phyloP scores from a whole-genome alignment of 768 basidiomycete species.

The Leccinum arenicola region DNA sequence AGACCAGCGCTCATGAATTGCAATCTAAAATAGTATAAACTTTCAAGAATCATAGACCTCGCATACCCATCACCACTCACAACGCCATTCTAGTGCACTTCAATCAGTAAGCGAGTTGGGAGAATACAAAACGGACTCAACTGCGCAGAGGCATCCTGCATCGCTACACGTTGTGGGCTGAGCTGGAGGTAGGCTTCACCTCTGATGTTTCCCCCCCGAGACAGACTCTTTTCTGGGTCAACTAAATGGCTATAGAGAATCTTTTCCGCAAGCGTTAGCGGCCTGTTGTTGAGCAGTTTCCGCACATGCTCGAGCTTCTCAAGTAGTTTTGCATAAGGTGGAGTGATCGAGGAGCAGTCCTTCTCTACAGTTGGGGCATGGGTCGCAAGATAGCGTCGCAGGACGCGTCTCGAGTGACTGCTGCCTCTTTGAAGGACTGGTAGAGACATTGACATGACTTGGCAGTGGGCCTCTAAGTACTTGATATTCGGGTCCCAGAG shows the following conservation, averaged over 20 bases:
- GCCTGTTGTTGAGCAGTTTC: slow-evolving; percentile 62
- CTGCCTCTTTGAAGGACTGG: slow-evolving; percentile 19
- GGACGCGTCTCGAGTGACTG: slow-evolving; percentile 17
- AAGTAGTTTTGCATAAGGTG: slow-evolving; percentile 74
- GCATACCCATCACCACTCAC: slow-evolving; percentile 39
- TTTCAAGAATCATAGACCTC: neutral
- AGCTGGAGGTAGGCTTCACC: slow-evolving; percentile 91
- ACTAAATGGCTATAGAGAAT: slow-evolving; percentile 91
- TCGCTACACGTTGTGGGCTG: slow-evolving; percentile 89
- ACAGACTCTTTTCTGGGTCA: slow-evolving; percentile 71
- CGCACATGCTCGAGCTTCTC: slow-evolving; percentile 70
- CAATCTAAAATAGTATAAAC: slow-evolving; percentile 45
- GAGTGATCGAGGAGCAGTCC: slow-evolving; percentile 73
- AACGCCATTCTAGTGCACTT: slow-evolving; percentile 68
- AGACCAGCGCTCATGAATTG: slow-evolving; percentile 99
- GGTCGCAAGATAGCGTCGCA: slow-evolving; percentile 36
- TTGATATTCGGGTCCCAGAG: neutral
- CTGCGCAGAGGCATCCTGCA: slow-evolving; percentile 95
- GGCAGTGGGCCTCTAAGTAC: neutral
- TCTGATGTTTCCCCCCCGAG: slow-evolving; percentile 63
- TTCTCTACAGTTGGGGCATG: slow-evolving; percentile 45
- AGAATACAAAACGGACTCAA: slow-evolving; percentile 39
- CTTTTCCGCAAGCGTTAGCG: slow-evolving; percentile 95
- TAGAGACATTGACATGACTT: slow-evolving; percentile 19
- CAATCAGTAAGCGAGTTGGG: slow-evolving; percentile 10